Percentiles rank a stretch among this genome's conserved stretches.
Evolutionary conservation across 805 yeast species (phyloP).

Genomic region (Cyberlindnera amylophila): DNA sequence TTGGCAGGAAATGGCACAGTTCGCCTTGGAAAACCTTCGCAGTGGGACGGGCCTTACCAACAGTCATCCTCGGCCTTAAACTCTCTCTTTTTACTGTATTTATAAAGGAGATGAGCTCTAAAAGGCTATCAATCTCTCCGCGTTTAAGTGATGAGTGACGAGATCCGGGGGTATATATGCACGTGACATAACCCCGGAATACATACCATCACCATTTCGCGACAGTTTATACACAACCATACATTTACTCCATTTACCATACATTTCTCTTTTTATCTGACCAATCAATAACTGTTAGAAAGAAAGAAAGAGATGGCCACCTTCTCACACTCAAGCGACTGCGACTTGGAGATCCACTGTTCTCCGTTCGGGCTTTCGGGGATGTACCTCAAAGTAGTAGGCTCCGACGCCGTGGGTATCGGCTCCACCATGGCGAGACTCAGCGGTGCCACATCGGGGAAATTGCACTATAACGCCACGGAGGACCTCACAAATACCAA

Average conservation of each 20-base stretch:
- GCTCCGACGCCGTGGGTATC: constrained; percentile 48
- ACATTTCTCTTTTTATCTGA: too few species aligned
- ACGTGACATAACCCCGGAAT: neutral
- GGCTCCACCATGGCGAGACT: constrained; percentile 55
- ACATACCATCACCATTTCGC: neutral
- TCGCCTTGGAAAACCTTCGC: too few species aligned
- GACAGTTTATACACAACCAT: neutral
- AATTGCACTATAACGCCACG: constrained; percentile 44
- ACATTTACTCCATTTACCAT: too few species aligned
- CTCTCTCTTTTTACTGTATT: too few species aligned
- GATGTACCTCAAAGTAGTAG: constrained; percentile 43
- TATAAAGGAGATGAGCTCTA: too few species aligned
- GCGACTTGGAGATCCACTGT: constrained; percentile 52
- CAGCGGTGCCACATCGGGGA: constrained; percentile 49
- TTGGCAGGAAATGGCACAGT: neutral
- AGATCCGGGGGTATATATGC: neutral
- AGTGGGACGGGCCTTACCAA: too few species aligned
- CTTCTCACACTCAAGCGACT: constrained; percentile 45
- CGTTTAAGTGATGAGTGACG: too few species aligned
- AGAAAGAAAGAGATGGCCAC: constrained; percentile 13
- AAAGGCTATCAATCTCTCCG: too few species aligned
- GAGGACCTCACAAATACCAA: constrained; percentile 44
- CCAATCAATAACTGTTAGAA: too few species aligned
- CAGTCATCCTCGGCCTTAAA: too few species aligned
- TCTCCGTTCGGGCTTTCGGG: constrained; percentile 56